These are phyloP conservation scores for Cylindrotheca fusiformis DNA, from an alignment of 108 stramenopile species.

Conservation along the genomic window DNA sequence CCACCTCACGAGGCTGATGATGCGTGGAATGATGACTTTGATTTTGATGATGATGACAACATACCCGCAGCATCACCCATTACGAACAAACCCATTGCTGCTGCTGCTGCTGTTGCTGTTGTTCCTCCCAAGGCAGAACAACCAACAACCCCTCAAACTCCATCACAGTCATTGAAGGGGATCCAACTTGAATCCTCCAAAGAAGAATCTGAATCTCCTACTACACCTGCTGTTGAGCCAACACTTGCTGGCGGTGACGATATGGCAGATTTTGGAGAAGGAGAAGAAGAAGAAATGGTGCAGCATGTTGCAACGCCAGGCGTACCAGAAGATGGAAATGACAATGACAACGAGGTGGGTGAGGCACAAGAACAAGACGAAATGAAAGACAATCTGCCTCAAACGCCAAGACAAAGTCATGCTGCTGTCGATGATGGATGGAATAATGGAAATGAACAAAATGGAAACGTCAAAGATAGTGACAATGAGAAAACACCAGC, in stretches of 20 bases:
- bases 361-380: background rate
- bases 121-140: background rate
- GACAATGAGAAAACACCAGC: background rate
- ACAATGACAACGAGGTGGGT: background rate
- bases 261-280: too few relatives aligned
- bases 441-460: background rate
- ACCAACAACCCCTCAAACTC: background rate
- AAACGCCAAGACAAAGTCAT: too few relatives aligned
- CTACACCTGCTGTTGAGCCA: too few relatives aligned
- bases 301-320: too few relatives aligned
- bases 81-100: background rate
- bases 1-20: constrained; percentile 13
- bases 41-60: constrained; percentile 28
- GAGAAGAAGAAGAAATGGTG: too few relatives aligned
- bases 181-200: too few relatives aligned
- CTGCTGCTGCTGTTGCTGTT: background rate
- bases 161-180: too few relatives aligned
- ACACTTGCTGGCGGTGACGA: too few relatives aligned
- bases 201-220: too few relatives aligned
- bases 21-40: constrained; percentile 47
- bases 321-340: too few relatives aligned
- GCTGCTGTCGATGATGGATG: background rate
- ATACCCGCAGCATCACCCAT: too few relatives aligned
- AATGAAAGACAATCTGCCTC: too few relatives aligned
- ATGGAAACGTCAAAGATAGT: background rate